Evolutionary conservation across 768 basidiomycete genomes (phyloP).

Genomic region (Hygrocybe punicea): DNA sequence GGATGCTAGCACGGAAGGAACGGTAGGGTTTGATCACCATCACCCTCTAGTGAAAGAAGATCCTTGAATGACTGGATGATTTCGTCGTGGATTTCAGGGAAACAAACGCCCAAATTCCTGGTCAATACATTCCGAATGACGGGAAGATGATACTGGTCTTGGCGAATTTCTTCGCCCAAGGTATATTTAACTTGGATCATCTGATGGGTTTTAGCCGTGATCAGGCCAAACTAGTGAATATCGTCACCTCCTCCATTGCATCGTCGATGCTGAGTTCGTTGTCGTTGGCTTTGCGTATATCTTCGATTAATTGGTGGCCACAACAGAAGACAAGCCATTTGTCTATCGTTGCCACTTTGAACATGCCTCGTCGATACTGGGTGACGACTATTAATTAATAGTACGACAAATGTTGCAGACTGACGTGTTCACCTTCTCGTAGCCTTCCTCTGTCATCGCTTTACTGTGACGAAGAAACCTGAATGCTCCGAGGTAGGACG

Average conservation of each 20-base stretch:
- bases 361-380: slow-evolving; percentile 10
- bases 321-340: slow-evolving; percentile 34
- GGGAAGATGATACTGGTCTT: slow-evolving; percentile 38
- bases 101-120: slow-evolving; percentile 31
- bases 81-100: slow-evolving; percentile 46
- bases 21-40: slow-evolving; percentile 19
- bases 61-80: slow-evolving; percentile 41
- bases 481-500: slow-evolving; percentile 18
- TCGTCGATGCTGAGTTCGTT: slow-evolving; percentile 28
- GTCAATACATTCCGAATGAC: slow-evolving; percentile 37
- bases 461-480: slow-evolving; percentile 9
- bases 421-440: slow-evolving; percentile 9
- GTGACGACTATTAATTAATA: neutral
- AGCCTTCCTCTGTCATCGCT: slow-evolving; percentile 19
- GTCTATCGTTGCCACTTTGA: slow-evolving; percentile 23
- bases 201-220: slow-evolving; percentile 7
- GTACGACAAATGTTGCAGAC: neutral
- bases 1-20: neutral
- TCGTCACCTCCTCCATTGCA: slow-evolving; percentile 27
- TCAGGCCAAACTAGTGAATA: neutral
- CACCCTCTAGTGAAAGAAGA: slow-evolving; percentile 28
- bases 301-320: slow-evolving; percentile 27
- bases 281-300: slow-evolving; percentile 32
- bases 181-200: slow-evolving; percentile 36
- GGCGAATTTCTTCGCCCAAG: slow-evolving; percentile 29